A percentile compares a stretch with the other conserved stretches of the same genome.
phyloP scores from a whole-genome alignment of 305 asterid species.

The Fraxinus floribunda region DNA sequence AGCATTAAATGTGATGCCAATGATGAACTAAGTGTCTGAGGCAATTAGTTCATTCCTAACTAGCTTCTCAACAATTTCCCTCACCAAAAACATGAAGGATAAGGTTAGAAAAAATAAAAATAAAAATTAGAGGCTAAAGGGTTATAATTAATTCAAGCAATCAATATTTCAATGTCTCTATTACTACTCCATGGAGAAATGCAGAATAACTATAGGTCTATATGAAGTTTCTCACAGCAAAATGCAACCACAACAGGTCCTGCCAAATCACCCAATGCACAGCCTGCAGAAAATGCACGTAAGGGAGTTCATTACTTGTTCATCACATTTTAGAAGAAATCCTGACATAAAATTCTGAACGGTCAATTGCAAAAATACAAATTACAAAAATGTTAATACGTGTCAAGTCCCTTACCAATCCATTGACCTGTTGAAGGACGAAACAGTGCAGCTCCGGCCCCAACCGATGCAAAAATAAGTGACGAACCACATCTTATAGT shows the following conservation, averaged over 20 bases:
- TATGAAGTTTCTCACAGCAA: constrained; percentile 45
- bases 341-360: not conserved
- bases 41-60: no score
- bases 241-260: constrained; percentile 66
- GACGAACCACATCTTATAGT: constrained; percentile 67
- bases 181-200: not conserved
- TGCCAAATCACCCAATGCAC: constrained; percentile 73
- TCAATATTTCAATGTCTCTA: not conserved
- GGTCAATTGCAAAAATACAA: not conserved
- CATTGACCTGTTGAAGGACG: constrained; percentile 92
- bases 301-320: not conserved
- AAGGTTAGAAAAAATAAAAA: not conserved
- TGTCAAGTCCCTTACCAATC: constrained; percentile 56
- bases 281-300: constrained; percentile 46
- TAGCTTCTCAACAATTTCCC: no score
- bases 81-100: not conserved
- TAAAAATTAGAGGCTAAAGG: not conserved
- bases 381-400: not conserved
- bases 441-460: constrained; percentile 66
- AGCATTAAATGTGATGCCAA: no score
- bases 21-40: no score
- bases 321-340: constrained; percentile 2
- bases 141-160: not conserved
- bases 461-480: constrained; percentile 74
- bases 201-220: constrained; percentile 26